A percentile compares a stretch with the other conserved stretches of the same genome.
Conservation (phyloP, 1,284 basidiomycete species). For the Hymenochaete sp. region DNA sequence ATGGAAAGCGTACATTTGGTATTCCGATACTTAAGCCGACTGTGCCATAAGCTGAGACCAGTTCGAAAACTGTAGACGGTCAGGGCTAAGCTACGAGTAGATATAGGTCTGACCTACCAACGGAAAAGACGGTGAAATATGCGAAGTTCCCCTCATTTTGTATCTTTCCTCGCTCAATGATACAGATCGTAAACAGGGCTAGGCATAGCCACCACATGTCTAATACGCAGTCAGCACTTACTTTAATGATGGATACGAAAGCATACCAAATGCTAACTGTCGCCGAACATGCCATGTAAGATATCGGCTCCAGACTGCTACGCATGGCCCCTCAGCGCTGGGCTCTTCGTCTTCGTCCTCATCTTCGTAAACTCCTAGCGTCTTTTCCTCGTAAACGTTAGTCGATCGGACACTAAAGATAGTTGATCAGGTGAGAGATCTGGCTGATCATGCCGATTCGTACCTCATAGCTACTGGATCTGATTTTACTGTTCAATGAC, state of each 20-base stretch:
- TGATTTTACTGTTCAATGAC: constrained; percentile 20
- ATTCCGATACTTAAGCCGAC: constrained; percentile 78
- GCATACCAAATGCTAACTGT: constrained; percentile 78
- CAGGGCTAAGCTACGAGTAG: constrained; percentile 8
- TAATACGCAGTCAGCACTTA: constrained; percentile 24
- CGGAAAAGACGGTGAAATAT: constrained; percentile 77
- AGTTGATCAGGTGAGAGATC: neutral
- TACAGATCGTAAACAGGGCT: constrained; percentile 78
- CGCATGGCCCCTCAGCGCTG: constrained; percentile 37
- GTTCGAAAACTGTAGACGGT: constrained; percentile 60
- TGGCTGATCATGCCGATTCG: constrained; percentile 10
- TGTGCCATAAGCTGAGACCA: constrained; percentile 87
- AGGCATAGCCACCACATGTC: constrained; percentile 88
- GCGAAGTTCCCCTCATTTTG: constrained; percentile 39
- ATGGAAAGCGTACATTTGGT: constrained; percentile 36
- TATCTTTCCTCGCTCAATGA: constrained; percentile 71
- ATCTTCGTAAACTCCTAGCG: constrained; percentile 64
- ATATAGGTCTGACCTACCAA: constrained; percentile 39
- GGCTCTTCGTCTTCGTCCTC: constrained; percentile 40
- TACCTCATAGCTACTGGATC: constrained; percentile 70
- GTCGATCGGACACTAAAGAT: constrained; percentile 73
- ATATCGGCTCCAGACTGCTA: constrained; percentile 71
- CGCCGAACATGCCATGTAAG: constrained; percentile 72
- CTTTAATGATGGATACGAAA: neutral
- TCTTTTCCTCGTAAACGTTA: constrained; percentile 93